Base-by-base conservation (phyloP, 2,329 filamentous ascomycete genomes). In the Aspergillus transmontanensis region DNA sequence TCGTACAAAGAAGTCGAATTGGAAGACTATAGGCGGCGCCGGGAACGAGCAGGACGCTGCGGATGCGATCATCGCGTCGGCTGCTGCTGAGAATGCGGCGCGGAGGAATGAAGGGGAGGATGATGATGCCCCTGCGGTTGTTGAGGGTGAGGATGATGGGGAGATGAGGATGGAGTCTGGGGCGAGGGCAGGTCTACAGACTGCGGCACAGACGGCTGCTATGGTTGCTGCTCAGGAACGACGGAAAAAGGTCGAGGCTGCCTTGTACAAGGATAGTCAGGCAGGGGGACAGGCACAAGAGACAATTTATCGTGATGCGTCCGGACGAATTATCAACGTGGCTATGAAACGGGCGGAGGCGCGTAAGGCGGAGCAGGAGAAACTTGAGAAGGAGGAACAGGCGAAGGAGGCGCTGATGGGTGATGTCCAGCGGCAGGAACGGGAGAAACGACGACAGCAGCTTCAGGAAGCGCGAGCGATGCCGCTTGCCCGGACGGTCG, bases 261-360 rank as follows among this genome's bases (percentile, higher is more conserved):
- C 81, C 59, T 63, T 69, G 57, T 75, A 71, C 57, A 70, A 78
- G 39, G 83, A 80, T 62, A 80, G 65, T 16, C 71, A 69, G 41
- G 76, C 77, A 50, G 77, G 76, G 54, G 80, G 76, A 0, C 75
- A 79, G 62, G 86, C 86, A 36, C 86, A 90, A 71, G 93, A 97
- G 79, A 96, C 94, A 0, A 93, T 97, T 28, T 97, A 98, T 76
- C 91, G 95, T 71, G 95, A 99, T 79, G 95, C 96, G 12, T 95
- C 91, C 3, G 95, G 95, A 14, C 87, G 94, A n/a, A 89, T 96
- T 60, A 94, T 99, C 67, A 96, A 99, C 73, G 87, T 98, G 28
- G 89, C 90, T 21, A 92, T 97, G 90, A 93, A 92, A 78, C 87
- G 94, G 28, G 94, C 93, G 23, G 93, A 97, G 77, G 90, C 92